phyloP scores from a whole-genome alignment of 352 stramenopile genomes.

The Pythium periplocum region DNA sequence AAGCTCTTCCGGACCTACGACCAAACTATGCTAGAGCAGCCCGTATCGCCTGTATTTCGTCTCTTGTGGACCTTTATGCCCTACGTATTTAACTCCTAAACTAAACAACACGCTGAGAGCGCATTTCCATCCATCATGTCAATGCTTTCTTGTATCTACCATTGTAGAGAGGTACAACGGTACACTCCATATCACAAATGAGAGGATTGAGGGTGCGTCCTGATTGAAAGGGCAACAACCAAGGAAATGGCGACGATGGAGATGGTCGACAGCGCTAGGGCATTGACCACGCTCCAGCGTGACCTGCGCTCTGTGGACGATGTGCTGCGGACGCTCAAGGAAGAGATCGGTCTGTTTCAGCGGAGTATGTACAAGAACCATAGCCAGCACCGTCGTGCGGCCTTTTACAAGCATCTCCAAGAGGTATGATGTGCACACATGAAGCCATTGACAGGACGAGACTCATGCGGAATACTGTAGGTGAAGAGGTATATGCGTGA shows the following conservation, averaged over 20 bases:
- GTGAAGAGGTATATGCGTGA: slow-evolving; percentile 65
- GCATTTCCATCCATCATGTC: background rate
- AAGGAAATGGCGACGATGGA: slow-evolving; percentile 12
- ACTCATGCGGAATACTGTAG: slow-evolving; percentile 7
- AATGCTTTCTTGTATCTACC: background rate
- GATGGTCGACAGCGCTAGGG: slow-evolving; percentile 15
- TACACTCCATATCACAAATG: no score
- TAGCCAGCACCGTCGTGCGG: slow-evolving; percentile 77
- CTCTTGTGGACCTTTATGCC: background rate
- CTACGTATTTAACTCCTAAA: slow-evolving; percentile 21
- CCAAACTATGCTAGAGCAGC: no score
- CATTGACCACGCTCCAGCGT: slow-evolving; percentile 29
- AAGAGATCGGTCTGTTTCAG: slow-evolving; percentile 67
- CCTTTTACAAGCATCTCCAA: slow-evolving; percentile 80
- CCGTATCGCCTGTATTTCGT: no score
- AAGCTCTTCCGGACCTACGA: no score
- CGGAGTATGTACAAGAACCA: slow-evolving; percentile 87
- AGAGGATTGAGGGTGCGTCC: no score
- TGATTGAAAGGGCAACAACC: slow-evolving; percentile 5
- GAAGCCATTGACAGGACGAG: no score
- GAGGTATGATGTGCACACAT: slow-evolving; percentile 18
- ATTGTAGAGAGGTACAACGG: slow-evolving; percentile 1
- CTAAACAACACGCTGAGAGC: background rate
- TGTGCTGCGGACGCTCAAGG: slow-evolving; percentile 33
- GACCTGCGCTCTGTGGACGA: slow-evolving; percentile 34